Evolutionary conservation across 2,329 filamentous ascomycete genomes (phyloP), one percentile per base, ranked within the genome.

Genomic region (Fusarium sp.): DNA sequence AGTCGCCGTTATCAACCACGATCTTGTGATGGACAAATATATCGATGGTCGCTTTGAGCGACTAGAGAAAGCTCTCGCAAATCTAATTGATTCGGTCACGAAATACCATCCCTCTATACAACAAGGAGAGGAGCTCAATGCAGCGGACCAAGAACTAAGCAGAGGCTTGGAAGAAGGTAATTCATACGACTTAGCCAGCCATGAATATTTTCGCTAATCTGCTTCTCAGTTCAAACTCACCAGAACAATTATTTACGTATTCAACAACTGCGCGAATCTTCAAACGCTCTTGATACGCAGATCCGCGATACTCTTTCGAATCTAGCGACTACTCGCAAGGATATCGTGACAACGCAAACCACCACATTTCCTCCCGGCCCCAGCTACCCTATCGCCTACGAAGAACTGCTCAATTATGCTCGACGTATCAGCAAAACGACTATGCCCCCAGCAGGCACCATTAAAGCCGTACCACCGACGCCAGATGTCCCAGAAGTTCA

Each of bases 371-470:
- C 89, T 9, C 80, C 86, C 11, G 83, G 81, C 9, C 83, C 86
- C 4, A 87, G 85, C 78, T 86, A 88, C 74, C 82, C 86, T 15
- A 88, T 96, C 56, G 88, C 88, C 7, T 94, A 94, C 78, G 87
- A 90, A 49, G 92, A 95, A 74, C 89, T 97, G 0, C 90, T 97
- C 28, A 88, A 86, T 70, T 96, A 94, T 80, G 94, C 94, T 28
- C 92, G 92, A 47, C 91, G 92, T 72, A 96, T 97, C 78, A 93
- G 91, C 80, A 93, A 91, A 80, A 94, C 92, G 73, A 96, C 94
- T 2, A 87, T 94, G 18, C 93, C 94, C 0, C 91, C 91, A 0
- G 89, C 89, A 1, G 84, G 84, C 52, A 84, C 85, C 54, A 81
- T 85, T 18, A 86, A 86, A 71, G 80, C 82, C 28, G 62, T 83